Conservation (phyloP, 108 stramenopile species). For the Craspedostauros australis region DNA sequence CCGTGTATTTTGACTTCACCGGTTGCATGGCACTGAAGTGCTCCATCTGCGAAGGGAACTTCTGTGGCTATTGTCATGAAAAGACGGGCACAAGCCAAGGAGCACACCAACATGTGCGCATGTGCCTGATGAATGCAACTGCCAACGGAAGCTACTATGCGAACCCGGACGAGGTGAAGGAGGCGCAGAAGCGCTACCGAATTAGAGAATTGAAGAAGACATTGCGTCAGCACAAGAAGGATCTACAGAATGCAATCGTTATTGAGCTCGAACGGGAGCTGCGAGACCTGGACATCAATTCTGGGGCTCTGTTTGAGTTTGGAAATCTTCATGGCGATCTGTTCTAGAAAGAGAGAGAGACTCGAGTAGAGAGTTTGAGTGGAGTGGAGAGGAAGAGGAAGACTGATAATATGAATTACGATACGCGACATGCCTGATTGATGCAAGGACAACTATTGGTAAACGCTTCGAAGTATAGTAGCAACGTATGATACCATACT, state of each 20-base stretch:
- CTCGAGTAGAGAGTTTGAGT: too few species aligned
- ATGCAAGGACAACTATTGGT: too few species aligned
- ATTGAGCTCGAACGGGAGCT: conserved; percentile 10
- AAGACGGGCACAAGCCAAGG: not conserved
- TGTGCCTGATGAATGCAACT: conserved; percentile 3
- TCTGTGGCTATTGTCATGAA: conserved; percentile 11
- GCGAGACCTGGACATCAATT: conserved; percentile 6
- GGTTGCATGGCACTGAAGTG: conserved; percentile 10
- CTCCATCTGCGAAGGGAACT: conserved; percentile 1
- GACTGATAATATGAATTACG: too few species aligned
- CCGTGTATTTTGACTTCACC: conserved; percentile 3
- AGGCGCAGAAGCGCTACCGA: conserved; percentile 4
- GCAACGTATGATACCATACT: too few species aligned
- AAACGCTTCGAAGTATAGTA: too few species aligned
- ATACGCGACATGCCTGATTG: too few species aligned
- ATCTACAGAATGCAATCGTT: conserved; percentile 8
- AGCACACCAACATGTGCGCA: conserved; percentile 11
- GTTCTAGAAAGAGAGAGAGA: too few species aligned
- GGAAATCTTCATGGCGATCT: too few species aligned
- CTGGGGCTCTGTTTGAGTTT: conserved; percentile 8
- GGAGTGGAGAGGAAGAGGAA: too few species aligned
- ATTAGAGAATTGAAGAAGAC: conserved; percentile 3
- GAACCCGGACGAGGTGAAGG: not conserved
- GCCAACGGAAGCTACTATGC: conserved; percentile 9
- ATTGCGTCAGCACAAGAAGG: conserved; percentile 4